A percentile compares a stretch with the other conserved stretches of the same genome.
Conservation (phyloP, 176 grass and related monocot species). For the maize (Zea mays) region Zm-B73-REFERENCE-NAM-5.0 NC_050100.1:192316001-192316500, state of each 20-base stretch:
- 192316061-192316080: slow-evolving; percentile 9
- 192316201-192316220: neutral
- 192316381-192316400: slow-evolving; percentile 4
- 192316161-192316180: neutral
- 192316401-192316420: slow-evolving; percentile 16
- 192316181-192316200: neutral
- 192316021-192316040: slow-evolving; percentile 79
- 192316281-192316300: slow-evolving; percentile 88
- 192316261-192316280: slow-evolving; percentile 22
- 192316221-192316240: neutral
- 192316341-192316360: slow-evolving; percentile 71
- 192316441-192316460: slow-evolving; percentile 93
- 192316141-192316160: neutral
- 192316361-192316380: slow-evolving; percentile 30
- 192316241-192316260: slow-evolving; percentile 18
- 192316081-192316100: neutral
- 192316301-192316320: slow-evolving; percentile 97
- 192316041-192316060: slow-evolving; percentile 9
- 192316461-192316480: slow-evolving; percentile 99
- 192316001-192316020: slow-evolving; percentile 96
- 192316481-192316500: slow-evolving; percentile 93
- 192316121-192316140: neutral
- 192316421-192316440: slow-evolving; percentile 87
- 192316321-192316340: slow-evolving; percentile 93
- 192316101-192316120: slow-evolving; percentile 7